Evolutionary conservation across 2,329 filamentous ascomycete genomes (phyloP).

Genomic region (Chaetomiaceae sp.): DNA sequence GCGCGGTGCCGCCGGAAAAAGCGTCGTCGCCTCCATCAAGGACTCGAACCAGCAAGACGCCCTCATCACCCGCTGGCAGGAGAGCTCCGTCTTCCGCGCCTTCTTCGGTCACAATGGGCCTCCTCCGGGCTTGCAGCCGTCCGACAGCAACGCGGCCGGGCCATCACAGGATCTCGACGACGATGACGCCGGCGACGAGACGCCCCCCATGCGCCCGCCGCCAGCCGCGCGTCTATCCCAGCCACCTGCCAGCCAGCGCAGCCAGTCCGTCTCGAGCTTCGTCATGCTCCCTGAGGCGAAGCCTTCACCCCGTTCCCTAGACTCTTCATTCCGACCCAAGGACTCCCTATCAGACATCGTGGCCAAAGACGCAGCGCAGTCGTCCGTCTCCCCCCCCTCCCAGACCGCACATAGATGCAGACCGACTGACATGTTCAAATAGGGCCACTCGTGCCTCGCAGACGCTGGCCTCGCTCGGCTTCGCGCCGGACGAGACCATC

Average conservation of each 20-base stretch:
- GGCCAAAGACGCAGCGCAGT: conserved; percentile 31
- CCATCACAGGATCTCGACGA: conserved; percentile 13
- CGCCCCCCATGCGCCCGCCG: conserved; percentile 4
- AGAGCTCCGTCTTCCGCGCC: conserved; percentile 31
- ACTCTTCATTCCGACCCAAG: conserved; percentile 7
- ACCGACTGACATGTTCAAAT: not conserved
- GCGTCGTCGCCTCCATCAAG: conserved; percentile 29
- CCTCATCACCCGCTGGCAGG: conserved; percentile 32
- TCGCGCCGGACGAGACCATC: conserved; percentile 33
- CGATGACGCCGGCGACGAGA: conserved; percentile 13
- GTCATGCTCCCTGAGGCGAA: conserved; percentile 4
- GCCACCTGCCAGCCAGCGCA: conserved; percentile 4
- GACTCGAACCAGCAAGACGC: conserved; percentile 33
- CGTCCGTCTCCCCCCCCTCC: conserved; percentile 21
- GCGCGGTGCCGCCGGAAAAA: conserved; percentile 26
- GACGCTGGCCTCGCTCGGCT: conserved; percentile 33
- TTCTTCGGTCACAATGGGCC: conserved; percentile 28
- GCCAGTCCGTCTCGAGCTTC: conserved; percentile 12
- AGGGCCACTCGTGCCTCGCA: conserved; percentile 31
- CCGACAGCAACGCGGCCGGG: not conserved
- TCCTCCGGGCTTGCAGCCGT: not conserved
- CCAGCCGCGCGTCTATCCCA: conserved; percentile 13
- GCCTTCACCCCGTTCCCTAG: not conserved
- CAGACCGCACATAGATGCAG: no score
- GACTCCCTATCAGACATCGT: conserved; percentile 31